These are phyloP conservation scores for Tuber magnatum DNA, from an alignment of 495 filamentous ascomycete genomes.

Conservation along the genomic window DNA sequence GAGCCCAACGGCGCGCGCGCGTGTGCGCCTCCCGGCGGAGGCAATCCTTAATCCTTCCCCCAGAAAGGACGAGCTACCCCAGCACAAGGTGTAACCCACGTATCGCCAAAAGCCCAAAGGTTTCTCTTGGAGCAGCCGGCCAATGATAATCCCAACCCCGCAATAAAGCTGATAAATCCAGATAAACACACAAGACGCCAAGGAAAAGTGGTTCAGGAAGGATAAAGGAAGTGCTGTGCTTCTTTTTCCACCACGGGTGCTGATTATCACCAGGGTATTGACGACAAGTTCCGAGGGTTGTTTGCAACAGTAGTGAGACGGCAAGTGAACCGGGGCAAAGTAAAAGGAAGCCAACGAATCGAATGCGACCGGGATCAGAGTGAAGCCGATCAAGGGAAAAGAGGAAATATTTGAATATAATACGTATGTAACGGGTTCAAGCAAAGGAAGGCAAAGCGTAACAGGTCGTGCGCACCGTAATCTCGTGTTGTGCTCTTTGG, in stretches of 20 bases:
- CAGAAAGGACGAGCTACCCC: constrained; percentile 15
- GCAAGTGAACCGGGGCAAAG: constrained; percentile 33
- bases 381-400: constrained; percentile 33
- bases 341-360: constrained; percentile 37
- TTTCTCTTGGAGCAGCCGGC: constrained; percentile 28
- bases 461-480: constrained; percentile 38
- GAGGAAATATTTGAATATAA: constrained; percentile 38
- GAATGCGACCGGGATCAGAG: constrained; percentile 38
- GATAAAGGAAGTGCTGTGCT: constrained; percentile 29
- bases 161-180: background rate
- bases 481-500: constrained; percentile 35
- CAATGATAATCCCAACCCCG: background rate
- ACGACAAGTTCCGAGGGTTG: constrained; percentile 33
- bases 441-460: constrained; percentile 31
- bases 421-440: constrained; percentile 24
- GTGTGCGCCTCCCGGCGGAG: constrained; percentile 35
- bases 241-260: constrained; percentile 22
- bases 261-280: constrained; percentile 29
- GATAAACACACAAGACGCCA: constrained; percentile 9
- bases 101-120: constrained; percentile 23
- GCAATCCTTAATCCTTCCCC: constrained; percentile 27
- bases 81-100: constrained; percentile 20
- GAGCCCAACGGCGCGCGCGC: constrained; percentile 33
- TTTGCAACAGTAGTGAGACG: constrained; percentile 36
- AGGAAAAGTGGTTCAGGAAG: constrained; percentile 25